Evolutionary conservation across 225 moss, liverwort and hornwort species (phyloP), one percentile per base, ranked within the genome.

Genomic region (Sphagnum tenellum): DNA sequence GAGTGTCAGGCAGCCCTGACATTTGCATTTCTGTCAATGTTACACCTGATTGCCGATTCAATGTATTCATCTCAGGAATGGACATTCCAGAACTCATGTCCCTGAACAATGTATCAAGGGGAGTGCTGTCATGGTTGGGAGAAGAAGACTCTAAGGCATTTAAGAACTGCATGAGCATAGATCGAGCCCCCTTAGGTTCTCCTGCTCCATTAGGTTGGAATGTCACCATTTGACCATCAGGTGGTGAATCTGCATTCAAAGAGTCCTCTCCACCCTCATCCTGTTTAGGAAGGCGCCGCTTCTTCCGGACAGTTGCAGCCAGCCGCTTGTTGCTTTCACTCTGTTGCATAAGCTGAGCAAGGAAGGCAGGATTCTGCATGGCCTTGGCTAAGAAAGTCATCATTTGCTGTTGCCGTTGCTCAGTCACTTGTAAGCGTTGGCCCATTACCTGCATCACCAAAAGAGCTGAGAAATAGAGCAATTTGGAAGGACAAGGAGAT

Each of bases 391-490:
- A 64, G 59, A 92, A 93, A 9, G 72, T 57, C 76, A 98, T 84
- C 96, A 98, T 93, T 52, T 75, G 87, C 68, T 98, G 90, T 80
- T 98, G 96, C 59, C 85, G 85, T 54, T 70, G 61, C 64, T 98
- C 92, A 47, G 96, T 86, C 2, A 70, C 76, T 69, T 84, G 80
- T 45, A 92, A 76, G 2, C 89, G 83, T 45, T 89, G 79, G 6
- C 81, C 82, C 80, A 86, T 79, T 11, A 69, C 75, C 81, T 89
- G 88, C 73, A 88, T n/a, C 54, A 67, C 46, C 29, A 63, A 45
- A n/a, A n/a, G 47, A 29, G n/a, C 29, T 2, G 64, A 3, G 64
- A 50, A 3, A 14, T 48, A 64, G 4, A 64, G 11, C 3, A 61
- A 48, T 10, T 64, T 4, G 3, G 13, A 64, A 11, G 64, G 49